Evolutionary conservation across 2,329 filamentous ascomycete genomes (phyloP).

Genomic region (Fusarium neocosmosporiellum): DNA sequence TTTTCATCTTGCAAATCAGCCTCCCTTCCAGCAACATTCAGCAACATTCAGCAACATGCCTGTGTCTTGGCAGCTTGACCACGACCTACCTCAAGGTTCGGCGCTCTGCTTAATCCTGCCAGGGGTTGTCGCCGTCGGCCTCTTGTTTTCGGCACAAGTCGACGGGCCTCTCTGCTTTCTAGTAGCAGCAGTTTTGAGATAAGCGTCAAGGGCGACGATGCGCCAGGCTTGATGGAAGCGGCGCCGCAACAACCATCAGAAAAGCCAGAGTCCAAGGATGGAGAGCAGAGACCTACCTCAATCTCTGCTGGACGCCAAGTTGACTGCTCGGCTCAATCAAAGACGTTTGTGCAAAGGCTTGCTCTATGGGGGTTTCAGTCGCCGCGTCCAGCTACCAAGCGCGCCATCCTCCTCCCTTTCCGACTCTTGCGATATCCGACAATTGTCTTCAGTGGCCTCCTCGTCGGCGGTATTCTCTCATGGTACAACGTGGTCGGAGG

Average conservation of each 20-base stretch:
- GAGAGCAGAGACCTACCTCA: background rate
- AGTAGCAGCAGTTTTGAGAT: background rate
- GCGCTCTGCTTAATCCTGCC: no score
- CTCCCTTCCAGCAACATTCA: background rate
- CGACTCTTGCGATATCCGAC: background rate
- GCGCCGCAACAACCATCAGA: background rate
- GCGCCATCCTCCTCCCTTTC: background rate
- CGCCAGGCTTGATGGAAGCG: background rate
- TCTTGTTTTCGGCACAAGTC: background rate
- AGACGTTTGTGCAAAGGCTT: background rate
- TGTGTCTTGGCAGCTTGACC: background rate
- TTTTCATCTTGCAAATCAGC: fast-evolving
- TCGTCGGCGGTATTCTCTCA: slow-evolving; percentile 15
- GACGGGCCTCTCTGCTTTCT: background rate
- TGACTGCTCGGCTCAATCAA: background rate
- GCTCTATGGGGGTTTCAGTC: background rate
- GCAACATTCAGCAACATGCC: background rate
- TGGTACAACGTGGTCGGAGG: slow-evolving; percentile 31
- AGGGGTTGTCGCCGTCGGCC: background rate
- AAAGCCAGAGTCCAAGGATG: background rate
- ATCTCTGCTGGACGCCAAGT: background rate
- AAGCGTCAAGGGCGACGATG: slow-evolving; percentile 2
- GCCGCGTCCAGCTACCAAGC: background rate
- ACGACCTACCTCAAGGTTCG: background rate
- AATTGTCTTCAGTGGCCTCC: background rate